Conservation (phyloP, 2,329 filamentous ascomycete species). For the Arthroderma sp. region DNA sequence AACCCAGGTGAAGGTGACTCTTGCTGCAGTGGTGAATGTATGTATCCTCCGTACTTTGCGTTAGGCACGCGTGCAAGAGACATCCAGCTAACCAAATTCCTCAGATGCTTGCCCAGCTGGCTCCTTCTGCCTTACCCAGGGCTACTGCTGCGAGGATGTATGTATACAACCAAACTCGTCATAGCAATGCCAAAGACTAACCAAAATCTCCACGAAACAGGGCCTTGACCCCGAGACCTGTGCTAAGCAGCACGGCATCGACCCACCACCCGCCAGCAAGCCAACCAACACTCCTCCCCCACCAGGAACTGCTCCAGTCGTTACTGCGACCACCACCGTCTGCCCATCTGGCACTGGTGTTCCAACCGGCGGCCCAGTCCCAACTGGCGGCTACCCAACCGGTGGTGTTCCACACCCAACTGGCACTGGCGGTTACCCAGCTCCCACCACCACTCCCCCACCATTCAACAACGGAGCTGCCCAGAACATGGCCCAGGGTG, state of each 20-base stretch:
- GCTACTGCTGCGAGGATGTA: constrained; percentile 12
- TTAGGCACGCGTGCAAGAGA: neutral
- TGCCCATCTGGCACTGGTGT: constrained; percentile 1
- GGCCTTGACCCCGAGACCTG: constrained; percentile 8
- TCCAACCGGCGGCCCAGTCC: neutral
- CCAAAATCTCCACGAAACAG: neutral
- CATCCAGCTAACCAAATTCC: neutral
- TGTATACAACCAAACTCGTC: neutral
- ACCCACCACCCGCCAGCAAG: neutral
- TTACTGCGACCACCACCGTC: neutral
- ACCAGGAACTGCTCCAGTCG: neutral
- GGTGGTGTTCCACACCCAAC: neutral
- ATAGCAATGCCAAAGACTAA: neutral
- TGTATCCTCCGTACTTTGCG: neutral
- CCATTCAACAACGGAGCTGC: constrained; percentile 7
- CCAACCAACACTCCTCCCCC: constrained; percentile 1
- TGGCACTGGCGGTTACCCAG: neutral
- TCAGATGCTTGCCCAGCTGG: constrained; percentile 10
- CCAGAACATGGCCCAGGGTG: constrained; percentile 4
- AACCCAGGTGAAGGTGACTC: constrained; percentile 11
- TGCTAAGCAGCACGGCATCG: constrained; percentile 7
- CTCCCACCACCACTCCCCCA: constrained; percentile 1
- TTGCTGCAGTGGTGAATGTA: constrained; percentile 14
- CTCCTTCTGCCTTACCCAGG: constrained; percentile 10
- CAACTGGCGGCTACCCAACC: neutral